These are phyloP conservation scores for Raffaelea ambrosiae DNA, from an alignment of 2,329 filamentous ascomycete species.

Conservation along the genomic window DNA sequence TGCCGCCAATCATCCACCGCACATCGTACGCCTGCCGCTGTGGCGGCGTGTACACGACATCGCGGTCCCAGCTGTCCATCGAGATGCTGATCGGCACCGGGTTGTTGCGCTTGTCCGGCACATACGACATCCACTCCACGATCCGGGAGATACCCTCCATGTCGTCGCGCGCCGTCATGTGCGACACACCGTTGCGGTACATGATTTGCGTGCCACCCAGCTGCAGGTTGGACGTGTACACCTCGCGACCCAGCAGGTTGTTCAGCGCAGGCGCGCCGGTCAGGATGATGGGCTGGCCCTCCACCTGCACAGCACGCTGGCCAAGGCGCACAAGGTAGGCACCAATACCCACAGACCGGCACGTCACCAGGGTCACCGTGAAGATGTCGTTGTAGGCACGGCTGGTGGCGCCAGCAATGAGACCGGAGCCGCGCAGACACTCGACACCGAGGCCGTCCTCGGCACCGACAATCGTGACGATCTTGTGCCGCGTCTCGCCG, in stretches of 20 bases:
- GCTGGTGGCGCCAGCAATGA: conserved; percentile 96
- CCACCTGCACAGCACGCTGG: conserved; percentile 96
- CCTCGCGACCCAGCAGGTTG: conserved; percentile 94
- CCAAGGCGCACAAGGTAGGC: conserved; percentile 97
- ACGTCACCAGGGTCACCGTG: conserved; percentile 94
- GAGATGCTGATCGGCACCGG: conserved; percentile 88
- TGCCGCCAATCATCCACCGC: conserved; percentile 84
- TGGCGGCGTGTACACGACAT: conserved; percentile 73
- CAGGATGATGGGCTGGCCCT: conserved; percentile 97
- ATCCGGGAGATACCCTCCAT: conserved; percentile 98
- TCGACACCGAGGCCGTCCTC: conserved; percentile 97
- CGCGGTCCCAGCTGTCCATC: conserved; percentile 84
- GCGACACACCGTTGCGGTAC: conserved; percentile 99
- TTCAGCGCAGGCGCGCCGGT: conserved; percentile 96
- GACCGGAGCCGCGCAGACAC: conserved; percentile 90
- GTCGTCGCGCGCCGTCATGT: conserved; percentile 96
- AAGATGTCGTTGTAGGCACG: conserved; percentile 98
- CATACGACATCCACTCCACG: conserved; percentile 94
- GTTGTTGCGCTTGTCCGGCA: conserved; percentile 89
- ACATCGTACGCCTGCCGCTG: conserved; percentile 87
- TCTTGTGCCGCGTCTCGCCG: conserved; percentile 87
- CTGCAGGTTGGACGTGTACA: conserved; percentile 98
- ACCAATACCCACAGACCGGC: conserved; percentile 96
- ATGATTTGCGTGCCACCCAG: conserved; percentile 99
- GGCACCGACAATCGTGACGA: conserved; percentile 83